phyloP scores from a whole-genome alignment of 108 stramenopile species.

The Thalassiosira profunda region DNA sequence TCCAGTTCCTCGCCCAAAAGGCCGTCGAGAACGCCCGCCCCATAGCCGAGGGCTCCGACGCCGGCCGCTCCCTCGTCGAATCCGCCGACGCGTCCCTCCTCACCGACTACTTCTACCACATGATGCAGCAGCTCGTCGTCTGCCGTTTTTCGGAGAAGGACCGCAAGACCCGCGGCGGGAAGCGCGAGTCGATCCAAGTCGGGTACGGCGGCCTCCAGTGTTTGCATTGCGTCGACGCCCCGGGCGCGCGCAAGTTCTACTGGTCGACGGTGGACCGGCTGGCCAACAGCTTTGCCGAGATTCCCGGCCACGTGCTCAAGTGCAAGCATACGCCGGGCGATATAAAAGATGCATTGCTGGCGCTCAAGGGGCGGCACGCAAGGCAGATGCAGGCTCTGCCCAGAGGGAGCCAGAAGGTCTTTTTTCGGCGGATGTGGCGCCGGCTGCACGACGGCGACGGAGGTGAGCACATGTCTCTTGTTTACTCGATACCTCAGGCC shows the following conservation, averaged over 20 bases:
- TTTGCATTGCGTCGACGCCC: slow-evolving; percentile 68
- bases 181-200: slow-evolving; percentile 81
- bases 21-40: slow-evolving; percentile 14
- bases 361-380: slow-evolving; percentile 74
- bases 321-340: slow-evolving; percentile 75
- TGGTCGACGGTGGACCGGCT: slow-evolving; percentile 91
- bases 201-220: slow-evolving; percentile 92
- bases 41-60: slow-evolving; percentile 16
- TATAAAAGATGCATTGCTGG: slow-evolving; percentile 69
- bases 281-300: slow-evolving; percentile 92
- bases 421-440: slow-evolving; percentile 90
- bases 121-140: slow-evolving; percentile 87
- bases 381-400: slow-evolving; percentile 82
- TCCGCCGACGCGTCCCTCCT: slow-evolving; percentile 45
- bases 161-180: slow-evolving; percentile 91
- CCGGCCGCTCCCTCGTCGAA: slow-evolving; percentile 36
- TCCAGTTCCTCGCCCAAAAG: slow-evolving; percentile 17
- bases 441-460: slow-evolving; percentile 69
- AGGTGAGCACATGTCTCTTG: background rate
- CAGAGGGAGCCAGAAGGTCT: slow-evolving; percentile 90
- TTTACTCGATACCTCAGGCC: background rate
- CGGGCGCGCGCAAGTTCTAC: slow-evolving; percentile 85
- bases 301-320: slow-evolving; percentile 86
- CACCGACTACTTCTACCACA: slow-evolving; percentile 87
- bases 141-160: slow-evolving; percentile 87